phyloP scores from a whole-genome alignment of 371 early-diverging fungal genomes.

The Capillidium rhysosporum region DNA sequence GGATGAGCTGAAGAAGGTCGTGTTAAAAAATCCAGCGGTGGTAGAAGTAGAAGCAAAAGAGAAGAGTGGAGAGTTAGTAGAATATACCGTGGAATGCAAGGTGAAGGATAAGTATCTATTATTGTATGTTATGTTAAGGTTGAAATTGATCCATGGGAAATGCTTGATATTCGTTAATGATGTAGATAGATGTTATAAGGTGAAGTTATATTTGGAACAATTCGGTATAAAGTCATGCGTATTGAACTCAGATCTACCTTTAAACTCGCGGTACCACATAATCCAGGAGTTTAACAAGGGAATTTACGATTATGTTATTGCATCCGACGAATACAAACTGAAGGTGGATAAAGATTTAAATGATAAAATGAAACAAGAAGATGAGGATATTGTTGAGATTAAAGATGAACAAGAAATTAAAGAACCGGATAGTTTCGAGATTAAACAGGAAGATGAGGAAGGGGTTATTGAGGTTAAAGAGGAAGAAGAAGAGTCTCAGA shows the following conservation, averaged over 20 bases:
- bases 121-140: constrained; percentile 73
- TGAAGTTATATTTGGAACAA: constrained; percentile 88
- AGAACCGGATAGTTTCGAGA: constrained; percentile 75
- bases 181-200: constrained; percentile 75
- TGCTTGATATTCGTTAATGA: constrained; percentile 84
- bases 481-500: constrained; percentile 9
- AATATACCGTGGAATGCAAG: constrained; percentile 52
- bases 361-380: constrained; percentile 17
- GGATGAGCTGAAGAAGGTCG: constrained; percentile 55
- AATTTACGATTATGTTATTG: constrained; percentile 88
- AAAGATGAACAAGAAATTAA: constrained; percentile 50
- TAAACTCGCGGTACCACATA: constrained; percentile 81
- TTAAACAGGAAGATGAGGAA: constrained; percentile 48
- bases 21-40: constrained; percentile 64
- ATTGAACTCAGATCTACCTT: constrained; percentile 82
- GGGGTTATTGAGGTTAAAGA: constrained; percentile 18
- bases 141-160: constrained; percentile 73
- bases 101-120: constrained; percentile 81
- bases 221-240: constrained; percentile 80
- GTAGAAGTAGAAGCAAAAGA: constrained; percentile 63
- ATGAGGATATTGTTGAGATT: constrained; percentile 9
- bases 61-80: constrained; percentile 41
- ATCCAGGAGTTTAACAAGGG: constrained; percentile 94
- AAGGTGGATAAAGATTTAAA: constrained; percentile 51
- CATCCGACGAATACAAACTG: constrained; percentile 71